Base-by-base conservation (phyloP, 169 alveolate species). In the Plasmodium yoelii region DNA sequence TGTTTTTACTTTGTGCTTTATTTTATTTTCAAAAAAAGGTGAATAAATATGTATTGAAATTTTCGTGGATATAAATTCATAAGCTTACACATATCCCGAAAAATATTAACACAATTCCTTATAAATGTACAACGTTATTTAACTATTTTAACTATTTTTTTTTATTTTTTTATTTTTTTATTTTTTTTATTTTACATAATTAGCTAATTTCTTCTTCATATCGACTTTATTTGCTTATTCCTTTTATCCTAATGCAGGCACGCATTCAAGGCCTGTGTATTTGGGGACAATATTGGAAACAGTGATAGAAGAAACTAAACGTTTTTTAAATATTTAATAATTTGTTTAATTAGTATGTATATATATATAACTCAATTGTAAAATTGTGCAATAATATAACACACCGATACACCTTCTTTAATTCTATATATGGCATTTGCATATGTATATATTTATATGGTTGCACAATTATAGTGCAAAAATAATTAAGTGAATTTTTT, bases 181-280 rank as follows among this genome's bases (percentile, higher is more conserved):
- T n/a, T n/a, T 65, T 42, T 34, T 39, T 65, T 42, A 1, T 65
- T 7, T 65, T 28, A 13, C 12, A 65, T 13, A 12, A 28, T 39
- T 26, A n/a, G 2, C 18, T 49, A n/a, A 49, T 49, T n/a, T 49
- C 22, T 49, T 28, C 5, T 68, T 46, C 13, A 15, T 68, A 22
- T 47, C 15, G 0, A 68, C 47, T 22, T 22, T 39, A 68, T 68
- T 46, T 47, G 39, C 15, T 34, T 51, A 68, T 28, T 53, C 53
- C 57, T 7, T 55, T 60, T 63, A 55, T 55, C 67, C 64, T 42
- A 75, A 75, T 63, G 74, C 88, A 75, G 88, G 88, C 68, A 75
- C 88, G 59, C 73, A 63, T 26, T 75, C 88, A 19, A 61, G 88
- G 68, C 88, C 88, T 75, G 88, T 75, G 46, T 63, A 75, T 56